A percentile compares a stretch with the other conserved stretches of the same genome.
These are phyloP conservation scores for Naganishia albida DNA, from an alignment of 1,284 basidiomycete genomes.

Conservation along the genomic window DNA sequence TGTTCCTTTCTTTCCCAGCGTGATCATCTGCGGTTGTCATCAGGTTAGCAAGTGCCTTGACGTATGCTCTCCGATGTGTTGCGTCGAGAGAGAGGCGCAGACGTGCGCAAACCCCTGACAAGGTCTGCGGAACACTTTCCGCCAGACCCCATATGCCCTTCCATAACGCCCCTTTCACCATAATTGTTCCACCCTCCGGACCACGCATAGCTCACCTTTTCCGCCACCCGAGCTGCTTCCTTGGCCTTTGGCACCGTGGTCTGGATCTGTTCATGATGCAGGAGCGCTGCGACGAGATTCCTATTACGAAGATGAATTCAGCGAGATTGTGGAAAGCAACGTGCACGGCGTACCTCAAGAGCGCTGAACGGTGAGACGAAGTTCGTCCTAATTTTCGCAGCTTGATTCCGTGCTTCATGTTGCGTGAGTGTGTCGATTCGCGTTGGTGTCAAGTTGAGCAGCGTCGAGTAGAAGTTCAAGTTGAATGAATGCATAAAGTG, in stretches of 20 bases:
- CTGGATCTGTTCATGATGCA: constrained; percentile 94
- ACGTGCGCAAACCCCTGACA: too few species aligned
- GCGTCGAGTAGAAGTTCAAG: neutral
- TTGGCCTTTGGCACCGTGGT: constrained; percentile 96
- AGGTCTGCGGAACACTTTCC: too few species aligned
- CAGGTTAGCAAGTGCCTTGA: neutral
- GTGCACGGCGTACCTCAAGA: constrained; percentile 67
- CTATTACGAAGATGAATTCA: constrained; percentile 55
- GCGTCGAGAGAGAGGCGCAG: too few species aligned
- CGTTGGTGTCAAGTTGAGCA: neutral
- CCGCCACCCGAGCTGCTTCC: constrained; percentile 85
- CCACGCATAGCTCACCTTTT: constrained; percentile 66
- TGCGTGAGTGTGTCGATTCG: neutral
- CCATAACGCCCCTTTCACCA: too few species aligned
- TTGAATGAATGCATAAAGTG: constrained; percentile 10
- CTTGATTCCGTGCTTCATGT: constrained; percentile 88
- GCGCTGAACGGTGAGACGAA: constrained; percentile 79
- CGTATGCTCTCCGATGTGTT: too few species aligned
- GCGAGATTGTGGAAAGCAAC: neutral
- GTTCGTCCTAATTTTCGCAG: constrained; percentile 85
- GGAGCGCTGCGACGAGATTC: constrained; percentile 90
- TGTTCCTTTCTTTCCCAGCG: constrained; percentile 78
- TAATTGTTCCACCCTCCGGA: neutral
- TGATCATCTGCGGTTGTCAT: constrained; percentile 67
- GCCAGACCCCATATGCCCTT: too few species aligned